phyloP scores from a whole-genome alignment of 306 rosid species.

The Parietaria judaica region DNA sequence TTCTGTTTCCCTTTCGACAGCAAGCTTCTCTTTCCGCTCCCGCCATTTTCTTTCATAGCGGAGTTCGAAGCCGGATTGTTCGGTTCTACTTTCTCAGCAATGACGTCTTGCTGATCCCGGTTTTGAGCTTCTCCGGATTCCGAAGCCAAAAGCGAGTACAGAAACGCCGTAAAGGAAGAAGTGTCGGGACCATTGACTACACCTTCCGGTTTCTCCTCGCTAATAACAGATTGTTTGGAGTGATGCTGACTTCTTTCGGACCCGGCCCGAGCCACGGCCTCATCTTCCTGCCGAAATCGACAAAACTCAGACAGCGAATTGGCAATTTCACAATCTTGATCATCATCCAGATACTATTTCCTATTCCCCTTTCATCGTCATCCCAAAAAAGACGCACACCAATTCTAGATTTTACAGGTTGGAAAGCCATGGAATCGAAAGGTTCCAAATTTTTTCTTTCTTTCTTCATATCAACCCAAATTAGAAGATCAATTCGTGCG shows the following conservation, averaged over 20 bases:
- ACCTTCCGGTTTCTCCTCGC: slow-evolving; percentile 33
- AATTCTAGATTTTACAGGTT: too few species aligned
- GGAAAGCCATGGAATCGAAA: too few species aligned
- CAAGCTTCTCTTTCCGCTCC: slow-evolving; percentile 54
- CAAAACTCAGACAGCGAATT: too few species aligned
- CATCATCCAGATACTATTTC: too few species aligned
- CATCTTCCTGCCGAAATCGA: background rate
- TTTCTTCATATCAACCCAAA: too few species aligned
- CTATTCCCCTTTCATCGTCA: background rate
- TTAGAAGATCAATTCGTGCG: too few species aligned
- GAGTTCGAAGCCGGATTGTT: slow-evolving; percentile 24
- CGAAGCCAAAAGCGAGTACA: slow-evolving; percentile 62
- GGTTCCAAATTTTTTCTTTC: too few species aligned
- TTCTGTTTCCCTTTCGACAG: slow-evolving; percentile 69
- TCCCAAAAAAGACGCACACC: too few species aligned
- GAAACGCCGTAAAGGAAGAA: slow-evolving; percentile 79
- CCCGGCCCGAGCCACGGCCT: background rate
- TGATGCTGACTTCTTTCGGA: slow-evolving; percentile 11
- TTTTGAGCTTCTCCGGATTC: slow-evolving; percentile 33
- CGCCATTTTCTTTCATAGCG: slow-evolving; percentile 40
- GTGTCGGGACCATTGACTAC: slow-evolving; percentile 84
- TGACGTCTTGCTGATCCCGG: slow-evolving; percentile 17
- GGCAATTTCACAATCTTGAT: too few species aligned
- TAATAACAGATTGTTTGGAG: slow-evolving; percentile 21
- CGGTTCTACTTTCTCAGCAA: slow-evolving; percentile 28